phyloP scores from a whole-genome alignment of 164 flowering plant species.

The Chimonanthus praecox region DNA sequence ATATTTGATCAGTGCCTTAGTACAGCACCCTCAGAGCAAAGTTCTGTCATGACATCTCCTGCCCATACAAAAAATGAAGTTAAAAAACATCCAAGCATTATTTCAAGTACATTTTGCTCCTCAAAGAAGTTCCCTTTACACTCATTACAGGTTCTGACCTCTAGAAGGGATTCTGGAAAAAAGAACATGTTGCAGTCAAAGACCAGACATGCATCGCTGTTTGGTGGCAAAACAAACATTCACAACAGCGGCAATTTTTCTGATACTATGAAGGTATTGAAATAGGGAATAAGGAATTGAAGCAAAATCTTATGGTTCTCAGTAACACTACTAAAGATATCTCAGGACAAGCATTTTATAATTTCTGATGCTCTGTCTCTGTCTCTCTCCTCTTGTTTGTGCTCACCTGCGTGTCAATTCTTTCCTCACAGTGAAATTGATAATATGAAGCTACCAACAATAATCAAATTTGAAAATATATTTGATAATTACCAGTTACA shows the following conservation, averaged over 20 bases:
- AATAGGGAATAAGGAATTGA: neutral
- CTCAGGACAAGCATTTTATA: no score
- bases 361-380: no score
- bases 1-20: slow-evolving; percentile 65
- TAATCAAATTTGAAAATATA: no score
- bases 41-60: slow-evolving; percentile 61
- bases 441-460: no score
- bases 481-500: no score
- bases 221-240: slow-evolving; percentile 26
- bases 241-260: slow-evolving; percentile 24
- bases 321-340: no score
- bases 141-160: slow-evolving; percentile 48
- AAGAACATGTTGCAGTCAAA: slow-evolving; percentile 33
- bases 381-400: neutral
- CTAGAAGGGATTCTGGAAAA: slow-evolving; percentile 42
- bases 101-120: slow-evolving; percentile 82
- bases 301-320: no score
- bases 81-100: slow-evolving; percentile 72
- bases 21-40: slow-evolving; percentile 52
- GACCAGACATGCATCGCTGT: slow-evolving; percentile 32
- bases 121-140: slow-evolving; percentile 63
- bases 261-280: slow-evolving; percentile 41
- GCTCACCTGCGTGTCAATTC: neutral
- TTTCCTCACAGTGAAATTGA: no score
- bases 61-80: slow-evolving; percentile 46